These are phyloP conservation scores for Fusarium longipes DNA, from an alignment of 2,329 filamentous ascomycete genomes.

Conservation along the genomic window DNA sequence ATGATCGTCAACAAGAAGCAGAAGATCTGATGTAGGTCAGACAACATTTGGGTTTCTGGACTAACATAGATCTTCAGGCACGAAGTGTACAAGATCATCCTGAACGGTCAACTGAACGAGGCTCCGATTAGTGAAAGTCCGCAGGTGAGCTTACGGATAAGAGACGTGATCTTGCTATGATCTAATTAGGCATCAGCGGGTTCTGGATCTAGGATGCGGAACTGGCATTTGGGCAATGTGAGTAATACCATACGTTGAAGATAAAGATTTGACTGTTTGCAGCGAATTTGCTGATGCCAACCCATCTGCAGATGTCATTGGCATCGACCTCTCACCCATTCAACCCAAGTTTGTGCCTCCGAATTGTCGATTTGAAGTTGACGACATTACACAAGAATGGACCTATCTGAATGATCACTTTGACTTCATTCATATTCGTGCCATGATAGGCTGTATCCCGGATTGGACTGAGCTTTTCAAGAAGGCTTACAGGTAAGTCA, in stretches of 20 bases:
- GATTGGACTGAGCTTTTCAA: conserved; percentile 64
- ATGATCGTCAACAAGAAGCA: conserved; percentile 45
- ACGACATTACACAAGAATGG: conserved; percentile 67
- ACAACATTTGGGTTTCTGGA: rapidly evolving
- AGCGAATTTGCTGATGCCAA: conserved; percentile 54
- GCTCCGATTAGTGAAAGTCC: conserved; percentile 49
- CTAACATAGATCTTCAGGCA: conserved; percentile 24
- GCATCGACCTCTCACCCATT: conserved; percentile 68
- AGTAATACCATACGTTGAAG: not conserved
- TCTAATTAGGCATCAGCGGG: not conserved
- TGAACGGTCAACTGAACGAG: conserved; percentile 49
- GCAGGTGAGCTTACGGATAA: conserved; percentile 12
- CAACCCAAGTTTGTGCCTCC: conserved; percentile 67
- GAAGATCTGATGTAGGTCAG: conserved; percentile 43
- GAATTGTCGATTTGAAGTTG: conserved; percentile 73
- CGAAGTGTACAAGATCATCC: conserved; percentile 44
- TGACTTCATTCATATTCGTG: conserved; percentile 69
- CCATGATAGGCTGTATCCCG: conserved; percentile 63
- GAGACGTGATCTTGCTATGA: rapidly evolving
- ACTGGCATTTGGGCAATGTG: conserved; percentile 55
- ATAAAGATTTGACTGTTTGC: not conserved
- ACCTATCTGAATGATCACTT: conserved; percentile 60
- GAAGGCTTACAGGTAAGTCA: conserved; percentile 58
- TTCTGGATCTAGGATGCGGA: conserved; percentile 52
- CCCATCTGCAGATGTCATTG: conserved; percentile 60